Evolutionary conservation across 148 eudicot species (phyloP).

Genomic region (Rhododendron williamsianum): DNA sequence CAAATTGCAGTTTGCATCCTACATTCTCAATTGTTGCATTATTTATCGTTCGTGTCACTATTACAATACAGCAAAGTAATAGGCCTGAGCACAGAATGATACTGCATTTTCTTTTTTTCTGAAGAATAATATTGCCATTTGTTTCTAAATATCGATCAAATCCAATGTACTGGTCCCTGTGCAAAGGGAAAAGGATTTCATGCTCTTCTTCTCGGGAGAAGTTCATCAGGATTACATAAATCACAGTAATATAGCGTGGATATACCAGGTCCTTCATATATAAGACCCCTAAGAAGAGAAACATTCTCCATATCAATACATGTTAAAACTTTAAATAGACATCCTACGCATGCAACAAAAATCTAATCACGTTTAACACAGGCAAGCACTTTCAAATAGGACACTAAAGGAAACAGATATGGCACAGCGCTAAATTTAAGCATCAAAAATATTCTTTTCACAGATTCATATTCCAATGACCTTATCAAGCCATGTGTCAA

Average conservation of each 20-base stretch:
- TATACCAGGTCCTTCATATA: background rate
- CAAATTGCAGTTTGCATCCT: background rate
- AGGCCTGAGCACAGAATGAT: background rate
- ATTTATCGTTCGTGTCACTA: background rate
- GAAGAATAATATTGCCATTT: background rate
- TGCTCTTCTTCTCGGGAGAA: background rate
- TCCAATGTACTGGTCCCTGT: background rate
- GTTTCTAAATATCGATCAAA: background rate
- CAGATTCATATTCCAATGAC: constrained; percentile 32
- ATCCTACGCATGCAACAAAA: background rate
- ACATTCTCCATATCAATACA: background rate
- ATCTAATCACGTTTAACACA: background rate
- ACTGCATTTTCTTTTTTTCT: background rate
- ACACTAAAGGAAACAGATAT: background rate
- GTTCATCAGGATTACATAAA: background rate
- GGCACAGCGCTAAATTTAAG: background rate
- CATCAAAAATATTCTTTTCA: background rate
- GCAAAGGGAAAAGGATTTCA: background rate
- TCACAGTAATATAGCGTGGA: background rate
- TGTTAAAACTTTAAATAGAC: no score
- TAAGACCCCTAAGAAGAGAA: background rate
- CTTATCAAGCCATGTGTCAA: constrained; percentile 96
- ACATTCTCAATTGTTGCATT: background rate
- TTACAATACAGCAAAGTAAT: background rate
- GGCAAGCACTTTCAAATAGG: background rate